Evolutionary conservation across 1,139 yeast genomes (phyloP).

Genomic region (Debaryomycetaceae sp.): DNA sequence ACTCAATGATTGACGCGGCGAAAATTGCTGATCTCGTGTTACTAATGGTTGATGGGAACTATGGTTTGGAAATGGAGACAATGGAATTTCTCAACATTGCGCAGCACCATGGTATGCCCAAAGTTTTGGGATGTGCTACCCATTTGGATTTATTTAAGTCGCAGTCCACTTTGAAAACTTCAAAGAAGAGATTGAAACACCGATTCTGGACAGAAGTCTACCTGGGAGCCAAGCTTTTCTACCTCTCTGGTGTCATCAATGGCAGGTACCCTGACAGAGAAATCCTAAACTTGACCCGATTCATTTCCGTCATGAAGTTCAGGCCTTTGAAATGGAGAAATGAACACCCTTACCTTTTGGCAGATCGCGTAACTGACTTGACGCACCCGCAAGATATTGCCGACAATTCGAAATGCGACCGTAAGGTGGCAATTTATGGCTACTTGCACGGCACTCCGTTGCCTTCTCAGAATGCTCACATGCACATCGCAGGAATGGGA

Average conservation of each 20-base stretch:
- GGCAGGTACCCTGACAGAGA: constrained; percentile 98
- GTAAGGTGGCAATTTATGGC: constrained; percentile 88
- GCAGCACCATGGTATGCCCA: constrained; percentile 98
- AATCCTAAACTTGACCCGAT: constrained; percentile 80
- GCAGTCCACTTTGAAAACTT: constrained; percentile 79
- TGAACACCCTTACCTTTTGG: constrained; percentile 89
- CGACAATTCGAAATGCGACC: constrained; percentile 70
- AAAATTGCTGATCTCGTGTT: constrained; percentile 90
- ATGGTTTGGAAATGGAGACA: constrained; percentile 98
- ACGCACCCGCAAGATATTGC: constrained; percentile 85
- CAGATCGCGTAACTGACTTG: constrained; percentile 89
- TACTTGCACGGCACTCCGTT: constrained; percentile 91
- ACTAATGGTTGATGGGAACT: constrained; percentile 88
- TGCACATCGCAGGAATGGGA: constrained; percentile 95
- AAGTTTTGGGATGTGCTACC: constrained; percentile 91
- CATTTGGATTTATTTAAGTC: constrained; percentile 91
- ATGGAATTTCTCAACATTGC: constrained; percentile 96
- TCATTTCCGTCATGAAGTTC: constrained; percentile 94
- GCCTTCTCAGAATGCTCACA: constrained; percentile 58
- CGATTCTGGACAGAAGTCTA: constrained; percentile 99
- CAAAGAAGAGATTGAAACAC: constrained; percentile 85
- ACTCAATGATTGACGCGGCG: constrained; percentile 94
- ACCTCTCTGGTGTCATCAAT: constrained; percentile 89
- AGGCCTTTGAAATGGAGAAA: constrained; percentile 98
- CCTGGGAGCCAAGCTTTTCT: constrained; percentile 94